phyloP scores from a whole-genome alignment of 163 green algal species.

The Scenedesmus sp. region DNA sequence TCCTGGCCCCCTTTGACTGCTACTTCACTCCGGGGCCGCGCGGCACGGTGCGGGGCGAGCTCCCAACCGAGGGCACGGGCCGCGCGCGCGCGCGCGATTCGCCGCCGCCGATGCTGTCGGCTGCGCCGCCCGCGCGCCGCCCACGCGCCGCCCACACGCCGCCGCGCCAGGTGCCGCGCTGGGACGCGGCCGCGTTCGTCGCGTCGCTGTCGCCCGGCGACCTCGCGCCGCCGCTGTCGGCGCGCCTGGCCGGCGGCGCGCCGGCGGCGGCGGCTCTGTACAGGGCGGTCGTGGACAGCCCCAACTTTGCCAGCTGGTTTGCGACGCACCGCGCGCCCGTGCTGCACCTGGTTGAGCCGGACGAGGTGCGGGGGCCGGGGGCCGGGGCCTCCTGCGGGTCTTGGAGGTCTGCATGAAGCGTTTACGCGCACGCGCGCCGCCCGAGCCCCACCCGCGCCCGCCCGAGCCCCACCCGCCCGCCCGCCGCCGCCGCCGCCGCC shows the following conservation, averaged over 20 bases:
- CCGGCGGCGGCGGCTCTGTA: slow-evolving; percentile 31
- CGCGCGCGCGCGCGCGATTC: background rate
- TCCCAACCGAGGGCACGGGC: background rate
- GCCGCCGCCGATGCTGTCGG: background rate
- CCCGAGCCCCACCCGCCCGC: background rate
- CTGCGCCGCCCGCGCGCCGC: background rate
- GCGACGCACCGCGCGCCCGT: slow-evolving; percentile 10
- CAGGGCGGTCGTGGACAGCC: slow-evolving; percentile 17
- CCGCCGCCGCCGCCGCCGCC: no score
- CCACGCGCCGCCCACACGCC: no score
- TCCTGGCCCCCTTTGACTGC: slow-evolving; percentile 50
- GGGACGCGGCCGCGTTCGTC: slow-evolving; percentile 14
- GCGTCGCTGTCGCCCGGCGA: background rate
- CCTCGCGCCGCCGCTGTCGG: slow-evolving; percentile 7
- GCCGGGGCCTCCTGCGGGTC: background rate
- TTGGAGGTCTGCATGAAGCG: background rate
- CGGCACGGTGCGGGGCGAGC: slow-evolving; percentile 8
- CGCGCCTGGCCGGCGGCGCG: slow-evolving; percentile 17
- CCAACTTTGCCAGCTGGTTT: slow-evolving; percentile 46
- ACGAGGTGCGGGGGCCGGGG: background rate
- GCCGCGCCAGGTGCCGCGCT: slow-evolving; percentile 15
- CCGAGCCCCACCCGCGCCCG: no score
- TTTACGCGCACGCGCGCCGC: background rate
- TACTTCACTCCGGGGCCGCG: slow-evolving; percentile 48
- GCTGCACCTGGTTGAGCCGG: slow-evolving; percentile 33